A percentile compares a stretch with the other conserved stretches of the same genome.
These are phyloP conservation scores for Pichia rugopelliculosa DNA, from an alignment of 805 yeast species.

Conservation along the genomic window DNA sequence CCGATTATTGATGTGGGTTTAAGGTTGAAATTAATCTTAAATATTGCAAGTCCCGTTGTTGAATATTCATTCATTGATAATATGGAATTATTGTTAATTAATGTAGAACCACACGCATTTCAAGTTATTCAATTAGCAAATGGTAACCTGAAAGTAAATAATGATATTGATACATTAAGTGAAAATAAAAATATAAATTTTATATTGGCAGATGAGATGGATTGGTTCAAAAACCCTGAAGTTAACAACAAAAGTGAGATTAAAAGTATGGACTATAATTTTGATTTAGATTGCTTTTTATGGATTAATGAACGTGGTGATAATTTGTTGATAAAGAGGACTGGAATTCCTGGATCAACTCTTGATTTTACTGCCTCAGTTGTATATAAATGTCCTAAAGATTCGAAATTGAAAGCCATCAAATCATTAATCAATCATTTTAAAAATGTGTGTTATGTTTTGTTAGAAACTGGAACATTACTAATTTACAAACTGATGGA, in stretches of 20 bases:
- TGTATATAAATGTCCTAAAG: constrained; percentile 14
- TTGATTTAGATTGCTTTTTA: constrained; percentile 21
- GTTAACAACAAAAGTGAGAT: constrained; percentile 12
- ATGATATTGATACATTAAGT: constrained; percentile 14
- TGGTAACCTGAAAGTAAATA: neutral
- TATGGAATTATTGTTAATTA: constrained; percentile 23
- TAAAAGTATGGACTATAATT: constrained; percentile 15
- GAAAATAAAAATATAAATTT: constrained; percentile 23
- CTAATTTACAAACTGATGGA: constrained; percentile 32
- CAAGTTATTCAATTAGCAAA: constrained; percentile 24
- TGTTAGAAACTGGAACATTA: constrained; percentile 31
- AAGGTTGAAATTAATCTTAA: constrained; percentile 29
- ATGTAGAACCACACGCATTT: constrained; percentile 29
- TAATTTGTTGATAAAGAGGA: constrained; percentile 22
- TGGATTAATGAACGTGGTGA: constrained; percentile 27
- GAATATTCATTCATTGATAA: constrained; percentile 24
- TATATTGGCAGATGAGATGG: constrained; percentile 24
- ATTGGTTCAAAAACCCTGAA: constrained; percentile 24
- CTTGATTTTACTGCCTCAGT: constrained; percentile 19
- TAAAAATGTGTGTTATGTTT: constrained; percentile 35
- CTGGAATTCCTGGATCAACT: neutral
- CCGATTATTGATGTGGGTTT: constrained; percentile 29
- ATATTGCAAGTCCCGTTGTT: constrained; percentile 27
- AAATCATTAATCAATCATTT: constrained; percentile 33
- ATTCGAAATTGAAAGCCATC: constrained; percentile 9